phyloP scores from a whole-genome alignment of 208 protist species.

The Leishmania martiniquensis region DNA sequence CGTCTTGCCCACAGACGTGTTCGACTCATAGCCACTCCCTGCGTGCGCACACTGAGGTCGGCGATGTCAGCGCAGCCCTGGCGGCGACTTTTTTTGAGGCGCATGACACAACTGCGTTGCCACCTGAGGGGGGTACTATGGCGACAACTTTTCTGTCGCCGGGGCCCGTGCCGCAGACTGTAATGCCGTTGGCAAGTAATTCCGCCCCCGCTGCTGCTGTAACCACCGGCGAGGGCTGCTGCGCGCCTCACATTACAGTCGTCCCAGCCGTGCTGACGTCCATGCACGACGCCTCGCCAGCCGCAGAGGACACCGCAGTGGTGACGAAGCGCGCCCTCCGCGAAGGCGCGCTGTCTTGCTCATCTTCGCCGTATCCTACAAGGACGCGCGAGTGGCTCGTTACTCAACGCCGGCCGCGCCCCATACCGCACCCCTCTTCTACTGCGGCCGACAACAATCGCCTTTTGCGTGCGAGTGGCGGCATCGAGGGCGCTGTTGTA shows the following conservation, averaged over 20 bases:
- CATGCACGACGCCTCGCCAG: not conserved
- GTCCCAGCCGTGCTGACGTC: not conserved
- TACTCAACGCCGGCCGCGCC: constrained; percentile 17
- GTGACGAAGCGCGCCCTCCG: too few species aligned
- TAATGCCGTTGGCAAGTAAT: not conserved
- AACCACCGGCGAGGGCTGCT: not conserved
- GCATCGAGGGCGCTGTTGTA: not conserved
- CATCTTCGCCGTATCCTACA: not conserved
- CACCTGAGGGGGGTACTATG: not conserved
- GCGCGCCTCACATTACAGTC: not conserved
- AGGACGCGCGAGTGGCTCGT: not conserved
- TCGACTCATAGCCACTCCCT: not conserved
- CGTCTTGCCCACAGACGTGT: not conserved
- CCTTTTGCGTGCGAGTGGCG: constrained; percentile 4
- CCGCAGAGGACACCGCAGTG: not conserved
- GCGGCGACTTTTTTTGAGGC: not conserved
- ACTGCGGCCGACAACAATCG: constrained; percentile 10
- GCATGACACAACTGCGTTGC: not conserved
- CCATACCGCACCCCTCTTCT: constrained; percentile 22
- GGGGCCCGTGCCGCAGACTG: not conserved
- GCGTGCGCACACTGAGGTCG: not conserved
- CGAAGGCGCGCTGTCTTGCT: not conserved
- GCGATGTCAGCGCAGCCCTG: not conserved
- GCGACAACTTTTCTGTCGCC: not conserved
- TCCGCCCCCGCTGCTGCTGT: too few species aligned